Evolutionary conservation across 768 basidiomycete species (phyloP).

Genomic region (Termitomyces sp.): DNA sequence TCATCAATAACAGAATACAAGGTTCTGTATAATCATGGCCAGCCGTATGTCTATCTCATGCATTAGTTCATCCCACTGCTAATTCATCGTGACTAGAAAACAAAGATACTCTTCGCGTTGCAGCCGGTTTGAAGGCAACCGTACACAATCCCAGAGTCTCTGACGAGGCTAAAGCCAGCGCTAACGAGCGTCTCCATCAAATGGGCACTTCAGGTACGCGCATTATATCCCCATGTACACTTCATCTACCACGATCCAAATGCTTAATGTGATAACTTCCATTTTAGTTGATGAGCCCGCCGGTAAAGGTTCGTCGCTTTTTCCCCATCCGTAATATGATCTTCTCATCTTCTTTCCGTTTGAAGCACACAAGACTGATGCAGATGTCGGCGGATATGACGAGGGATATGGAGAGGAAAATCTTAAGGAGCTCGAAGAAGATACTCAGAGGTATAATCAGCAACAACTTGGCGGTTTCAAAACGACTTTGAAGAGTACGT

Average conservation of each 20-base stretch:
- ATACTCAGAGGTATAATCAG: not conserved
- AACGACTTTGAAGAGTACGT: not conserved
- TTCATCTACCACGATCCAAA: too few species aligned
- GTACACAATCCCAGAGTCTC: not conserved
- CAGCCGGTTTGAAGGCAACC: not conserved
- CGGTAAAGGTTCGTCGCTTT: not conserved
- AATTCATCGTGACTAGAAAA: not conserved
- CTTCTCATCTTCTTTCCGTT: too few species aligned
- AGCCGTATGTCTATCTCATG: not conserved
- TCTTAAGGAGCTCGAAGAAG: not conserved
- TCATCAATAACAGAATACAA: not conserved
- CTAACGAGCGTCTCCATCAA: not conserved
- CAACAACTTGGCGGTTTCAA: not conserved
- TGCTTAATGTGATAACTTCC: not conserved
- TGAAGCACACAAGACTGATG: not conserved
- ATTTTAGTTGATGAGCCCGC: not conserved
- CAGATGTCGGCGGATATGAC: not conserved
- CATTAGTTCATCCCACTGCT: rapidly evolving
- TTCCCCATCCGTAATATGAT: rapidly evolving
- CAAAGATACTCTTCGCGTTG: not conserved
- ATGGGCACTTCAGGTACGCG: not conserved
- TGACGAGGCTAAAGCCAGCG: not conserved
- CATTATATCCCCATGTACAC: not conserved
- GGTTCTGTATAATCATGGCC: not conserved
- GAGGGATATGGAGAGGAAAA: not conserved